A percentile compares a stretch with the other conserved stretches of the same genome.
Evolutionary conservation across 805 yeast genomes (phyloP).

Genomic region (Martiniozyma abietophila): DNA sequence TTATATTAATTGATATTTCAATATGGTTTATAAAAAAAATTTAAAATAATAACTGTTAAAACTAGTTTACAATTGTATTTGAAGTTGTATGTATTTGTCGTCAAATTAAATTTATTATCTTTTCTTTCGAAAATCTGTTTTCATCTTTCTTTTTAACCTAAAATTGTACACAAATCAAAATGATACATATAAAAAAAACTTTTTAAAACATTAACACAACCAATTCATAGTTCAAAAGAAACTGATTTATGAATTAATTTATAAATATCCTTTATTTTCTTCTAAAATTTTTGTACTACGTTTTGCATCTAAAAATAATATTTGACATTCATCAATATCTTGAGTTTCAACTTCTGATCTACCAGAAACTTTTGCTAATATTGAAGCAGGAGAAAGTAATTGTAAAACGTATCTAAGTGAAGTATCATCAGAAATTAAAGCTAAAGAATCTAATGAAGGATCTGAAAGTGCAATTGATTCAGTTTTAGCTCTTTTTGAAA

Average conservation of each 20-base stretch:
- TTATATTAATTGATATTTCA: background rate
- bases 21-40: too few relatives aligned
- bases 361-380: conserved; percentile 67
- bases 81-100: too few relatives aligned
- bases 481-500: conserved; percentile 84
- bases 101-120: too few relatives aligned
- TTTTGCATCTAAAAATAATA: conserved; percentile 78
- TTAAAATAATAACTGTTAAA: too few relatives aligned
- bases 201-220: too few relatives aligned
- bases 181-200: background rate
- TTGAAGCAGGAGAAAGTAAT: conserved; percentile 82
- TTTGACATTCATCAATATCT: conserved; percentile 82
- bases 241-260: conserved; percentile 1
- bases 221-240: too few relatives aligned
- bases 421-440: conserved; percentile 85
- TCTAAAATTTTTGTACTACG: conserved; percentile 83
- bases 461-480: conserved; percentile 80
- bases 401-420: conserved; percentile 89
- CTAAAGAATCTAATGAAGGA: conserved; percentile 80
- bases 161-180: background rate
- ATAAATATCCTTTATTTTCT: conserved; percentile 31
- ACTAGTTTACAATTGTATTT: too few relatives aligned
- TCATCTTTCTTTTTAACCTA: background rate
- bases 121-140: too few relatives aligned
- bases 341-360: conserved; percentile 57